These are phyloP conservation scores for Lolium perenne DNA, from an alignment of 176 grass and related monocot genomes.

Conservation along the genomic window DNA sequence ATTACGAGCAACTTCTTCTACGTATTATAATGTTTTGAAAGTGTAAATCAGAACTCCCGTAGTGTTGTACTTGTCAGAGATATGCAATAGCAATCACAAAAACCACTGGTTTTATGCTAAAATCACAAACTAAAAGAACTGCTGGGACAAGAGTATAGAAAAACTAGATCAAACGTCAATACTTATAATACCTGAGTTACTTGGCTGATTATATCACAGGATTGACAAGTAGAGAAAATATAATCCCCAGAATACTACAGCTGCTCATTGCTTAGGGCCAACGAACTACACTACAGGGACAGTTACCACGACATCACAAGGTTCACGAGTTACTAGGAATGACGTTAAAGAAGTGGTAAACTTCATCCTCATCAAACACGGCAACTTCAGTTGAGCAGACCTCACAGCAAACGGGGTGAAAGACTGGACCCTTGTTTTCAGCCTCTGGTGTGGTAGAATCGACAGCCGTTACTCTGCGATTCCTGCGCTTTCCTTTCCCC, in stretches of 20 bases:
- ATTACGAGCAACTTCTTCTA: not conserved
- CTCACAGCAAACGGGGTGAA: constrained; percentile 74
- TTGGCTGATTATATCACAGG: not conserved
- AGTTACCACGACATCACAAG: not conserved
- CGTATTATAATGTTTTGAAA: not conserved
- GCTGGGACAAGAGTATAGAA: not conserved
- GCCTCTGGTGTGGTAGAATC: constrained; percentile 38
- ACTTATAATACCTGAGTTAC: not conserved
- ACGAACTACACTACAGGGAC: not conserved
- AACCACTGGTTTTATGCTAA: not conserved
- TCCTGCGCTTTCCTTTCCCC: constrained; percentile 59
- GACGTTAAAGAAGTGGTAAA: constrained; percentile 97
- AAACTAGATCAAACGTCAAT: not conserved
- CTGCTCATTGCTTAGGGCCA: not conserved
- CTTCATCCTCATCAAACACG: constrained; percentile 83
- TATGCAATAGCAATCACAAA: not conserved
- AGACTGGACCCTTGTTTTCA: constrained; percentile 45
- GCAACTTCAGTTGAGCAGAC: constrained; percentile 94
- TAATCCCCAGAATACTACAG: not conserved
- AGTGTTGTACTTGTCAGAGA: not conserved
- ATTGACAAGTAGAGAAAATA: not conserved
- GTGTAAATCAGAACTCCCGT: not conserved
- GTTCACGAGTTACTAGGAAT: constrained; percentile 83
- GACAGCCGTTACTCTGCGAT: constrained; percentile 45
- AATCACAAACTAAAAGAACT: not conserved